Evolutionary conservation across 306 rosid genomes (phyloP).

Genomic region (Cicer judaicum): DNA sequence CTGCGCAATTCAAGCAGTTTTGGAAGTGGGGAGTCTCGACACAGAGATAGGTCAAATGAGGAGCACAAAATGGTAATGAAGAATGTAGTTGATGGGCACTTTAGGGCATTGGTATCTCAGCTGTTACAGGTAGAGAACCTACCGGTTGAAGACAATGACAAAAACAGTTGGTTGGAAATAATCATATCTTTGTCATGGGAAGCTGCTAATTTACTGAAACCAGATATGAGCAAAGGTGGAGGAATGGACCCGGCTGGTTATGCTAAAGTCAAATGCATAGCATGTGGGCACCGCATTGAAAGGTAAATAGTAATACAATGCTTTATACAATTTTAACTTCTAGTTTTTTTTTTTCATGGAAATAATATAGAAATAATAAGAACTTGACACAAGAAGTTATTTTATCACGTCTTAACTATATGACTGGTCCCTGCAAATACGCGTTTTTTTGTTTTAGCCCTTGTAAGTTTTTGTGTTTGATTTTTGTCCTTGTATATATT

Average conservation of each 20-base stretch:
- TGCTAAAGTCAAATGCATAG: slow-evolving; percentile 91
- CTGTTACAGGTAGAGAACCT: slow-evolving; percentile 87
- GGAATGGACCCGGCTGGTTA: slow-evolving; percentile 98
- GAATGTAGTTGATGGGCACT: slow-evolving; percentile 93
- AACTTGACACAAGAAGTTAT: slow-evolving; percentile 13
- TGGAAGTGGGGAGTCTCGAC: slow-evolving; percentile 76
- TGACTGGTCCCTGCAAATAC: too few relatives aligned
- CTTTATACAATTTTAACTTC: slow-evolving; percentile 24
- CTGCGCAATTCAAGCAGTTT: slow-evolving; percentile 68
- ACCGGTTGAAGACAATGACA: slow-evolving; percentile 64
- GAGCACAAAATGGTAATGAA: slow-evolving; percentile 76
- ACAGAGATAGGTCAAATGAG: slow-evolving; percentile 72
- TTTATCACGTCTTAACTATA: neutral
- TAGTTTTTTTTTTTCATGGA: slow-evolving; percentile 8
- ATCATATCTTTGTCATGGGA: slow-evolving; percentile 91
- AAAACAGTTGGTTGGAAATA: slow-evolving; percentile 86
- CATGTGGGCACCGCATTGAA: slow-evolving; percentile 72
- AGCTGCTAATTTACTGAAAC: slow-evolving; percentile 91
- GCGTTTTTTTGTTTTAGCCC: too few relatives aligned
- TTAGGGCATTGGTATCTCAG: slow-evolving; percentile 92
- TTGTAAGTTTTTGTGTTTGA: too few relatives aligned
- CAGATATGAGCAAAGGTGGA: slow-evolving; percentile 92
- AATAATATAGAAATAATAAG: slow-evolving; percentile 15
- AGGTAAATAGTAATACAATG: slow-evolving; percentile 57
- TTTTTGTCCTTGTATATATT: too few relatives aligned